These are phyloP conservation scores for Aquilaria malaccensis DNA, from an alignment of 345 rosid genomes.

Conservation along the genomic window DNA sequence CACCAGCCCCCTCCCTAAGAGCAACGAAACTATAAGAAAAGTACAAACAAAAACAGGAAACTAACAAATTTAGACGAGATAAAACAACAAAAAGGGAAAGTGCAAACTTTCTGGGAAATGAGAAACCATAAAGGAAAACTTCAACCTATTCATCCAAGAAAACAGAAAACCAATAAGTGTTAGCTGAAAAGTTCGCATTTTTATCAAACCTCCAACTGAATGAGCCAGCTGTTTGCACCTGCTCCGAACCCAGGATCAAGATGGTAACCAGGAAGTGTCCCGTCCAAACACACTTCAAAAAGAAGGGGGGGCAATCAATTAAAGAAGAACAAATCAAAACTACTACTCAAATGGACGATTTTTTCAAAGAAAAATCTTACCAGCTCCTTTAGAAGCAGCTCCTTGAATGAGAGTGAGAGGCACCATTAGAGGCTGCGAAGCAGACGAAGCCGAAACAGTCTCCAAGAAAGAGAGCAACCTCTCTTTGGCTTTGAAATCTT, in stretches of 20 bases:
- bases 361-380: slow-evolving; percentile 11
- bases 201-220: slow-evolving; percentile 68
- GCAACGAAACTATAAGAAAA: background rate
- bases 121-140: background rate
- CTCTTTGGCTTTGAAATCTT: slow-evolving; percentile 14
- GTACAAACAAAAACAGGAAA: background rate
- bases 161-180: too few species aligned
- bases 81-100: too few species aligned
- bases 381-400: slow-evolving; percentile 61
- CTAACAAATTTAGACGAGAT: too few species aligned
- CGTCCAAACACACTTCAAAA: slow-evolving; percentile 71
- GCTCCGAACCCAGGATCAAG: slow-evolving; percentile 62
- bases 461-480: slow-evolving; percentile 15
- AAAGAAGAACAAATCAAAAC: too few species aligned
- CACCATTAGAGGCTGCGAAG: slow-evolving; percentile 35
- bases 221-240: slow-evolving; percentile 75
- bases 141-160: too few species aligned
- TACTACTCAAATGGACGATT: too few species aligned
- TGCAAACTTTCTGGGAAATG: background rate
- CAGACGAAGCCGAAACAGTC: background rate
- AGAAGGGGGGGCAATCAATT: too few species aligned
- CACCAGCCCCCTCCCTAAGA: slow-evolving; percentile 97
- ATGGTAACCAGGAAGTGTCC: slow-evolving; percentile 89
- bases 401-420: slow-evolving; percentile 50
- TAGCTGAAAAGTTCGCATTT: too few species aligned